phyloP scores from a whole-genome alignment of 495 filamentous ascomycete species.

The Aspergillus hancockii region DNA sequence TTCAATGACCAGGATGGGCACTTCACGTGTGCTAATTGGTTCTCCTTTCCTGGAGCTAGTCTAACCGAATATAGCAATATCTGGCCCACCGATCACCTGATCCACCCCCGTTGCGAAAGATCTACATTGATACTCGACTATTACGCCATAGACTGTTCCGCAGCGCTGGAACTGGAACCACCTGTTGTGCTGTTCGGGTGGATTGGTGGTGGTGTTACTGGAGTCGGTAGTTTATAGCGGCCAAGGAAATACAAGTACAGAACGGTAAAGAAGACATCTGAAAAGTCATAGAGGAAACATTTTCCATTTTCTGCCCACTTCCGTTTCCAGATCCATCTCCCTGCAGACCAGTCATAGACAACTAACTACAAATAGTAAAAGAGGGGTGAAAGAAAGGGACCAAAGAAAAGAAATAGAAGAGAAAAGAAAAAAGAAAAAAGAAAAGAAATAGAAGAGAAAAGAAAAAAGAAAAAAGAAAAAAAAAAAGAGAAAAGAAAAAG shows the following conservation, averaged over 20 bases:
- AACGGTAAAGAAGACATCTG: too few relatives aligned
- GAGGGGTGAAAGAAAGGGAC: not conserved
- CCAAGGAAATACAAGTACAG: too few relatives aligned
- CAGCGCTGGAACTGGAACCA: not conserved
- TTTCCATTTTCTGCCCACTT: too few relatives aligned
- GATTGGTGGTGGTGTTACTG: too few relatives aligned
- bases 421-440: not conserved
- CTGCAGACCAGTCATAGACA: not conserved
- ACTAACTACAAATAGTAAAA: not conserved
- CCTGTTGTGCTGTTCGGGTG: too few relatives aligned
- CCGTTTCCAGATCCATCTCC: not conserved
- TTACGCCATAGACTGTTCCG: conserved; percentile 5
- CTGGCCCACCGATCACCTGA: conserved; percentile 7
- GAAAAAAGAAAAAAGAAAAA: not conserved
- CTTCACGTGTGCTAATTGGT: too few relatives aligned
- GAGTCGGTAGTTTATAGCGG: too few relatives aligned
- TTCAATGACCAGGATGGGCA: too few relatives aligned
- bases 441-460: not conserved
- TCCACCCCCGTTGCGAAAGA: not conserved
- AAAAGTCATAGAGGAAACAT: not conserved
- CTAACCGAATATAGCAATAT: not conserved
- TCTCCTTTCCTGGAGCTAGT: too few relatives aligned
- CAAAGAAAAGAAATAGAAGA: not conserved
- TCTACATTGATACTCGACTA: not conserved
- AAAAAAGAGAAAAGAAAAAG: not conserved